Evolutionary conservation across 108 stramenopile species (phyloP).

Genomic region (Skeletonema marinoi): DNA sequence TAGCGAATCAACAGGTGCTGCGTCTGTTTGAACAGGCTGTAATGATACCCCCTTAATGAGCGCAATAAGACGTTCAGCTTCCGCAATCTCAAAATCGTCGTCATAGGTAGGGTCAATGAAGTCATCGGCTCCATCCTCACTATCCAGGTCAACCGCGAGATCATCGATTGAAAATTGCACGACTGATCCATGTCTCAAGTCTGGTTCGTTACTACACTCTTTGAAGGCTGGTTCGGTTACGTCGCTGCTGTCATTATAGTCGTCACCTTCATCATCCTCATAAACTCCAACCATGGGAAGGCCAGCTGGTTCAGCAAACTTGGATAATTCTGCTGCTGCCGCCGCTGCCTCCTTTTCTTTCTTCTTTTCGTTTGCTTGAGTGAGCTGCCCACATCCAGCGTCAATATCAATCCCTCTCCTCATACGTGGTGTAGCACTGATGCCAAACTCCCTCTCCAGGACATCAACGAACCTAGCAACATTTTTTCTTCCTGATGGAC

Average conservation of each 20-base stretch:
- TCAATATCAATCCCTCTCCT: constrained; percentile 98
- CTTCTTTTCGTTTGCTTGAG: constrained; percentile 64
- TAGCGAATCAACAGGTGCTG: neutral
- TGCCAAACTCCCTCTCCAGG: constrained; percentile 68
- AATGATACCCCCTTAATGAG: constrained; percentile 39
- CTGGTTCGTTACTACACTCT: neutral
- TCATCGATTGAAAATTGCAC: constrained; percentile 53
- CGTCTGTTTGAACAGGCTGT: constrained; percentile 1
- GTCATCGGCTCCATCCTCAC: constrained; percentile 42
- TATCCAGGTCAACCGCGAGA: constrained; percentile 48
- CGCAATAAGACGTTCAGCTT: constrained; percentile 56
- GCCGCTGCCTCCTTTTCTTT: constrained; percentile 33
- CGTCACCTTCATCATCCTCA: constrained; percentile 39
- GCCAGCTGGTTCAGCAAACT: constrained; percentile 4
- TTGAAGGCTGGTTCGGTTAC: neutral
- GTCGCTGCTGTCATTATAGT: constrained; percentile 5
- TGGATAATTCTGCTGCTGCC: neutral
- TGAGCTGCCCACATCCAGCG: constrained; percentile 98
- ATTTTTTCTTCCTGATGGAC: constrained; percentile 51
- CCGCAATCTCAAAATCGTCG: constrained; percentile 48
- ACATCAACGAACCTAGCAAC: constrained; percentile 76
- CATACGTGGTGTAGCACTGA: constrained; percentile 85
- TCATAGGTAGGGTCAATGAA: constrained; percentile 56
- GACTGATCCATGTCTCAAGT: constrained; percentile 12
- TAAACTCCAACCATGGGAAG: constrained; percentile 52